Conservation (phyloP, 2,329 filamentous ascomycete genomes). For the Stagonosporopsis rhizophila region DNA sequence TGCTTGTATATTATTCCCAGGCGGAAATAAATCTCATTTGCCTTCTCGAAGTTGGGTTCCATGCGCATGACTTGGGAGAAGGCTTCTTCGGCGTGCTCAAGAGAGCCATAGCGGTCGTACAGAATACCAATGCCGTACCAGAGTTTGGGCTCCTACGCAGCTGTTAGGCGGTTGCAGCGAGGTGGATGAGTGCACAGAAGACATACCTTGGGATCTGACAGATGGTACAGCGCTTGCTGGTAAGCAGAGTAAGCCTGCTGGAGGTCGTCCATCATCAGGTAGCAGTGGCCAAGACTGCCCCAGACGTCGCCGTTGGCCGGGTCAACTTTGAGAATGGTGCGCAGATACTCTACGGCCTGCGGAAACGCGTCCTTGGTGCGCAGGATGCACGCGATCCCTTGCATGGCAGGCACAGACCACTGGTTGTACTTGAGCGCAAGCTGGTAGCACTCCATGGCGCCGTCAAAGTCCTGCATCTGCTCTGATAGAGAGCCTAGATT, state of each 20-base stretch:
- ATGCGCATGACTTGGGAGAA: slow-evolving; percentile 99
- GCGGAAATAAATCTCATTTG: slow-evolving; percentile 98
- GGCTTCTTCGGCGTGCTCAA: slow-evolving; percentile 96
- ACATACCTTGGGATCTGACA: slow-evolving; percentile 86
- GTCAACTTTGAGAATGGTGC: slow-evolving; percentile 90
- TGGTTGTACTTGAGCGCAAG: slow-evolving; percentile 86
- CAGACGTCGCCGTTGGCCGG: slow-evolving; percentile 91
- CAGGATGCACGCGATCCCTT: slow-evolving; percentile 88
- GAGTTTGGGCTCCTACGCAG: slow-evolving; percentile 81
- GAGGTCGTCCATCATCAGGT: slow-evolving; percentile 97
- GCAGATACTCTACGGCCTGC: slow-evolving; percentile 91
- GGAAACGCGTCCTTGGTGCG: slow-evolving; percentile 92
- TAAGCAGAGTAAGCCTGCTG: slow-evolving; percentile 98
- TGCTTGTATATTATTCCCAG: slow-evolving; percentile 99
- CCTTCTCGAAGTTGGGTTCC: slow-evolving; percentile 97
- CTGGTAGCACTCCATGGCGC: slow-evolving; percentile 89
- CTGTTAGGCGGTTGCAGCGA: slow-evolving; percentile 8
- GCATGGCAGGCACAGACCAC: slow-evolving; percentile 90
- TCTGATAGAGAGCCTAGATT: slow-evolving; percentile 80
- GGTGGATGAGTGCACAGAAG: background rate
- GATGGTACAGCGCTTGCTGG: slow-evolving; percentile 91
- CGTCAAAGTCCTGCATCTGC: slow-evolving; percentile 84
- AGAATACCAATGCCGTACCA: slow-evolving; percentile 99
- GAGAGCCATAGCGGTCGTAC: slow-evolving; percentile 93
- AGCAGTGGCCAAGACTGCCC: slow-evolving; percentile 97